Base-by-base conservation (phyloP, 371 early-diverging fungal genomes). In the Sporodiniella umbellata region DNA sequence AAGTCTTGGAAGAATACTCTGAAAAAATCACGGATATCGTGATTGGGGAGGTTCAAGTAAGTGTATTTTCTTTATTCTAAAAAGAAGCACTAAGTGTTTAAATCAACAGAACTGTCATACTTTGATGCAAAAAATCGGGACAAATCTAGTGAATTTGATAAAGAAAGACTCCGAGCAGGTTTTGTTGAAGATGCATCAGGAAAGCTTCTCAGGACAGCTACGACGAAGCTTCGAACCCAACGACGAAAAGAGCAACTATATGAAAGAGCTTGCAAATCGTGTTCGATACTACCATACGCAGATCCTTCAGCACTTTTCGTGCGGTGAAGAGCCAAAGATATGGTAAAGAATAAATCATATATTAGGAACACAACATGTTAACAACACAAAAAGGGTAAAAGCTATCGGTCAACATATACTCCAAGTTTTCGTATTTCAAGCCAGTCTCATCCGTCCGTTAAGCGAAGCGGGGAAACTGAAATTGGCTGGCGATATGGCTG, bases 401-500 rank as follows among this genome's bases (percentile, higher is more conserved):
- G 33, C 69, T 18, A 66, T 85, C 15, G 74, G 68, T 15, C 57
- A 70, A 18, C 63, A 80, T 25, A 59, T 80, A 2, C 43, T 86
- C 33, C 60, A 75, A 30, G 70, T 81, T 33, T 83, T 85, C 58
- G 52, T 86, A 23, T 77, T 80, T 24, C 84, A 87, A 60, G 83
- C 79, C 6, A 79, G 78, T 54, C 24, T 83, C 2, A 68, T 79
- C n/a, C 72, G 79, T 10, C 83, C 85, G 8, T 50, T 83, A 26
- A 81, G 71, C 45, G 86, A 86, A 43, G 60, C 60, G 3, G 84
- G 85, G 33, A 84, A 85, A 60, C 60, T 85, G 33, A 74, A 79
- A 43, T 56, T 88, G 23, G 79, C 85, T 35, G 68, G 73, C 17
- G 88, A 88, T 54, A 78, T 88, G 79, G 80, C 85, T n/a, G 85